These are phyloP conservation scores for Echeveria elegans DNA, from an alignment of 164 flowering plant species.

Conservation along the genomic window DNA sequence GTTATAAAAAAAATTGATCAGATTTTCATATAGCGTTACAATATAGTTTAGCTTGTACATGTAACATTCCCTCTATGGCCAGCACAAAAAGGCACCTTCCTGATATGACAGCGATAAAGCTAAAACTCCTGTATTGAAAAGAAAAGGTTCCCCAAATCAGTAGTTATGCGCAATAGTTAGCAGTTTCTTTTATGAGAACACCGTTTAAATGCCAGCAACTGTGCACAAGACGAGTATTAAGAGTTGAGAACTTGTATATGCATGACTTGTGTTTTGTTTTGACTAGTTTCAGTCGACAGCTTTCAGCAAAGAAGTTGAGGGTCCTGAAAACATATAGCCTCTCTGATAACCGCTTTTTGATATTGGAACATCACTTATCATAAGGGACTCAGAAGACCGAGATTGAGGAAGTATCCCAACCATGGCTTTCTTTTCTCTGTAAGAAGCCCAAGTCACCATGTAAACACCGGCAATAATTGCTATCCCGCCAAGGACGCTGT, in stretches of 20 bases:
- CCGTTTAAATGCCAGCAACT: not conserved
- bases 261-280: not conserved
- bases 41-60: not conserved
- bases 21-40: not conserved
- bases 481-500: slow-evolving; percentile 76
- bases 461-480: slow-evolving; percentile 81
- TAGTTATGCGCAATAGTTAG: not conserved
- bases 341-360: slow-evolving; percentile 38
- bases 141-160: not conserved
- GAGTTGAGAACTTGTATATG: not conserved
- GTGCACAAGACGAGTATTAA: not conserved
- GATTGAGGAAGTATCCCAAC: slow-evolving; percentile 18
- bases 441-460: slow-evolving; percentile 94
- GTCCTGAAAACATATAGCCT: slow-evolving; percentile 40
- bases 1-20: not conserved
- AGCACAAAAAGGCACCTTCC: not conserved
- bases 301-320: slow-evolving; percentile 35
- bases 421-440: slow-evolving; percentile 42
- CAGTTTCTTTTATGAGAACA: not conserved
- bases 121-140: not conserved
- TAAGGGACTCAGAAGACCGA: slow-evolving; percentile 39
- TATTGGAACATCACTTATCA: slow-evolving; percentile 31
- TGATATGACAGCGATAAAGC: not conserved
- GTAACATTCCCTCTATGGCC: not conserved
- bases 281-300: slow-evolving; percentile 28